Base-by-base conservation (phyloP, 495 filamentous ascomycete genomes). In the Cercophora sp. region DNA sequence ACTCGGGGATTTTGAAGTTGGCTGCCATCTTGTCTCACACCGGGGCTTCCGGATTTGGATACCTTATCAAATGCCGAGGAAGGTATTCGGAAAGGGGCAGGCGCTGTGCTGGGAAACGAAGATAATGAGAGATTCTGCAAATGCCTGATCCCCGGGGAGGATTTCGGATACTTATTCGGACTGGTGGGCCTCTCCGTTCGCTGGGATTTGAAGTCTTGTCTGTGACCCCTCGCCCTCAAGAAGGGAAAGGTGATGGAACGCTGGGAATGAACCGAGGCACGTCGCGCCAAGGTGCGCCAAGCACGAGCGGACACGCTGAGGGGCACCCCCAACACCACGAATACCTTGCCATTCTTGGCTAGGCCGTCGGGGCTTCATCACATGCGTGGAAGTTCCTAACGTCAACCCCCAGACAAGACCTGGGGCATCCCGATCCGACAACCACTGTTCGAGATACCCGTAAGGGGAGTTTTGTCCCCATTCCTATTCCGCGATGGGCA, bases 1-100 rank as follows among this genome's bases (percentile, higher is more conserved):
- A 79, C 55, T 76, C 73, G 42, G 72, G 76, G 55, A 86, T 73
- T 37, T 74, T 55, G 37, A 69, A 51, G 29, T 67, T 59, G 53
- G 56, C 35, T 13, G 66, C 58, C 70, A 74, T 75, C 31, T 15
- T 66, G 18, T 34, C 29, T 23, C 40, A 19, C 8, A 10, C 25
- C 8, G 16, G 40, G 3, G 18, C 40, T 43, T 25, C 5, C 20
- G 20, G 29, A 18, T 13, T 22, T 4, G 3, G 37, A n/a, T 22
- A 20, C n/a, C 19, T n/a, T 36, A 36, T 11, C 32, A 11, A 36
- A 36, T n/a, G 32, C 18, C 32, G 32, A 36, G 3, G 18, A 36
- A 36, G 9, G 32, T n/a, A n/a, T n/a, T n/a, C n/a, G n/a, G n/a
- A n/a, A n/a, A n/a, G n/a, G n/a, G n/a, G n/a, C n/a, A n/a, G n/a